A percentile compares a stretch with the other conserved stretches of the same genome.
phyloP scores from a whole-genome alignment of 192 early-diverging fungal species.

The Chytriomyces sp. region DNA sequence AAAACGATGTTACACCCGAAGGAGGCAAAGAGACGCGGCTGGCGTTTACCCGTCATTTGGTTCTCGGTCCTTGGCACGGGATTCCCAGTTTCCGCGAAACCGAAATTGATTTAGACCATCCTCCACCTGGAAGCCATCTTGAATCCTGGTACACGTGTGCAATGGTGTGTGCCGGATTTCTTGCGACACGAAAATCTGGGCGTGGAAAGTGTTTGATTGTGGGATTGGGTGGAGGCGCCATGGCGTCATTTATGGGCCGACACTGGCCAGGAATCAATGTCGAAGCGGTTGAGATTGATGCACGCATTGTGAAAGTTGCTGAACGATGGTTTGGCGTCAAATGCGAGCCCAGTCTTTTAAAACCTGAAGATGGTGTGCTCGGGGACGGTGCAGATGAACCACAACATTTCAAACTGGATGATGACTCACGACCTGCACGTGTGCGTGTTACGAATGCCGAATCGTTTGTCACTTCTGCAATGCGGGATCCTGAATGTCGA shows the following conservation, averaged over 20 bases:
- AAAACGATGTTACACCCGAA: constrained; percentile 19
- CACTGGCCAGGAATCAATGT: constrained; percentile 33
- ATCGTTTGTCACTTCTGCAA: constrained; percentile 15
- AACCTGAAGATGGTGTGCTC: constrained; percentile 8
- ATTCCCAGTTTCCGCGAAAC: constrained; percentile 36
- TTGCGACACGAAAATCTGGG: constrained; percentile 29
- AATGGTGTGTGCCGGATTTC: constrained; percentile 18
- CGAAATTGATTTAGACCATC: constrained; percentile 35
- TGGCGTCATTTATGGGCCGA: constrained; percentile 26
- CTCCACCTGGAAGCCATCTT: constrained; percentile 33
- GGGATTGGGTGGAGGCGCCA: constrained; percentile 36
- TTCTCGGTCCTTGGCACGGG: constrained; percentile 41
- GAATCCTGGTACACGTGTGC: constrained; percentile 45
- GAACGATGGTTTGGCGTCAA: constrained; percentile 39
- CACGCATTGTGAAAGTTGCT: constrained; percentile 27
- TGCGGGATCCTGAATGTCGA: constrained; percentile 24
- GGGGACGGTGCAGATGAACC: constrained; percentile 32
- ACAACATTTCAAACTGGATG: constrained; percentile 23
- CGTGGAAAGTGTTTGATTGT: constrained; percentile 27
- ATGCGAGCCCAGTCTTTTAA: constrained; percentile 21
- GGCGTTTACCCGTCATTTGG: constrained; percentile 33
- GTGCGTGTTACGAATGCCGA: constrained; percentile 27
- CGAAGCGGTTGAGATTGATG: constrained; percentile 36
- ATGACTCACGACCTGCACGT: constrained; percentile 6
- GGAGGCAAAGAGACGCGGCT: constrained; percentile 16